Base-by-base conservation (phyloP, 371 early-diverging fungal genomes). In the Nosema muscidifuracis region DNA sequence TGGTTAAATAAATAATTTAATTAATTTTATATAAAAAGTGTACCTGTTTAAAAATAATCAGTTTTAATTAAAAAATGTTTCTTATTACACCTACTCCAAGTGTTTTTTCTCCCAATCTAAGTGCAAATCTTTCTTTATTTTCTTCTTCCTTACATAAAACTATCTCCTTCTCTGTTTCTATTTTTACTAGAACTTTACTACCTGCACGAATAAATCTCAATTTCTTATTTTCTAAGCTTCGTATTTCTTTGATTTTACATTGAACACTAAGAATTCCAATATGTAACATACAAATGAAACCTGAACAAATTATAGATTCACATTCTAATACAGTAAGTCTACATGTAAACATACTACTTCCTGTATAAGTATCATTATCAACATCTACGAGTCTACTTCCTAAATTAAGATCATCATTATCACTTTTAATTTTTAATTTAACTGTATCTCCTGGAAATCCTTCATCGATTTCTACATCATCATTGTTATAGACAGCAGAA, bases 201-300 rank as follows among this genome's bases (percentile, higher is more conserved):
- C 78, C 78, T 34, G 77, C 67, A 44, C 70, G 71, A 18, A 67
- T 75, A 73, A 79, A 79, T 56, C 75, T 71, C 0, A 84, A 68
- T 43, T 78, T 81, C n/a, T 80, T 77, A 6, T 77, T 76, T 15
- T 76, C 72, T 58, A 77, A 75, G 30, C 57, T 70, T 63, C 72
- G 53, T 16, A 84, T 40, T 44, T 79, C 80, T 30, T 67, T 67
- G 12, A 84, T 74, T 51, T 75, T 75, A 36, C 78, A 75, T 28
- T 56, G 71, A 2, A 69, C 71, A 15, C 60, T 42, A 9, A 64
- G 44, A 38, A 76, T 67, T 28, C 77, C 70, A 34, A 82, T 65
- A 73, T 84, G 84, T 44, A 84, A 61, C 12, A 84, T 75, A 40
- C 77, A 75, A 13, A n/a, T 60, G 51, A 81, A 84, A 34, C 84